Evolutionary conservation across 306 rosid genomes (phyloP), one percentile per base, ranked within the genome.

Genomic region (Acacia confusa): DNA sequence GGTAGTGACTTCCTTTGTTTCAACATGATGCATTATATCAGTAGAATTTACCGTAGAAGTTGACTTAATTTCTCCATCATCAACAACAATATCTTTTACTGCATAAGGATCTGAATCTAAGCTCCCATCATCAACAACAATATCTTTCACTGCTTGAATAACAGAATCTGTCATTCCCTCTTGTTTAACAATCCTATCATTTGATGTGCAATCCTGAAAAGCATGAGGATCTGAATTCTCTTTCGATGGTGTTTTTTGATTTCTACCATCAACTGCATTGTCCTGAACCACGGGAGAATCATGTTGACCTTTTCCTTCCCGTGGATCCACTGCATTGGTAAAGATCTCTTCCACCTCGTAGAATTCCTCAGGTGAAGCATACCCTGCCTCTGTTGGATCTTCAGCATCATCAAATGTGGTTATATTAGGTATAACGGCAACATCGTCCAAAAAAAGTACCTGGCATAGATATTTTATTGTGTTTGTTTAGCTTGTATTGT

Each of bases 291-390:
- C 69, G 38, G 76, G 81, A 82, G 92, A 70, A 78, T 89, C 87
- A 41, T 43, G 81, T 40, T 87, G 96, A 30, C 78, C 83, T 79
- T 86, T 95, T 50, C 81, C 86, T 89, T 92, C 98, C 45, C 80
- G 97, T 53, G 76, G 87, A 79, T 96, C 99, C 63, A 89, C 83
- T 70, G 53, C 91, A 89, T 78, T 93, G 87, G 97, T 93, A 88
- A 96, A 96, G 79, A 92, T 88, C 86, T 96, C 99, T 85, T 96
- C 99, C 70, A 93, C 98, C 91, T 96, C 98, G 81, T 87, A 96
- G 86, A 96, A 96, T 78, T 96, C 97, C 79, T 96, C 99, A 20
- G 99, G 97, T n/a, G 98, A 92, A 83, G 92, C 92, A 86, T 81
- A 83, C 80, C 90, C 99, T 15, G 87, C 48, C 85, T 92, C 98